Conservation (phyloP, 768 basidiomycete species). For the Scleroderma citrinum region DNA sequence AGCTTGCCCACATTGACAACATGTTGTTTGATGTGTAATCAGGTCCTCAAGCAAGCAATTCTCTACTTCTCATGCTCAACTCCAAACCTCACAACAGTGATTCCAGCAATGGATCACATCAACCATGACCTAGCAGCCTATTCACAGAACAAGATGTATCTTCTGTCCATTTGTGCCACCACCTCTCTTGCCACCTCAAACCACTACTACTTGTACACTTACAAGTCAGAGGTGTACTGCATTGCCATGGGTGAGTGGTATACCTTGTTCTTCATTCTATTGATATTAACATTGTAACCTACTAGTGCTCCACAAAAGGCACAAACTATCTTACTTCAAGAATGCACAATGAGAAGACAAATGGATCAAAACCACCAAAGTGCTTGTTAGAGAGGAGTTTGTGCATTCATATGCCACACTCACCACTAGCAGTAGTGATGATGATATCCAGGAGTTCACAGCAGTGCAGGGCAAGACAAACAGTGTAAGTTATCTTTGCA, state of each 20-base stretch:
- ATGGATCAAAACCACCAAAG: slow-evolving; percentile 22
- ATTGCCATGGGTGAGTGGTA: neutral
- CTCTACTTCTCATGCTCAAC: slow-evolving; percentile 18
- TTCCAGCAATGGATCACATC: slow-evolving; percentile 30
- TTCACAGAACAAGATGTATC: too few relatives aligned
- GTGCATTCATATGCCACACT: neutral
- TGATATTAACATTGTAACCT: neutral
- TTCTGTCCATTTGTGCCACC: neutral
- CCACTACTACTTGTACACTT: neutral
- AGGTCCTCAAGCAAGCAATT: slow-evolving; percentile 20
- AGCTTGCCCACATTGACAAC: too few relatives aligned
- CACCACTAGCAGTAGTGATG: neutral
- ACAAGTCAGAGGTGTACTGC: neutral
- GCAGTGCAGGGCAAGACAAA: neutral
- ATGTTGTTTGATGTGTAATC: neutral
- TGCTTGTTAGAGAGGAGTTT: slow-evolving; percentile 18
- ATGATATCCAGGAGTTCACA: neutral
- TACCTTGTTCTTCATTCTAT: neutral
- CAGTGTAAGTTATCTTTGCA: neutral
- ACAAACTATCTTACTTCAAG: slow-evolving; percentile 26
- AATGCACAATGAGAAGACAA: slow-evolving; percentile 16
- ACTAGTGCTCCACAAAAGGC: slow-evolving; percentile 25
- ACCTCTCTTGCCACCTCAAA: neutral
- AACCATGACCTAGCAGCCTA: slow-evolving; percentile 5
- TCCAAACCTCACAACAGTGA: slow-evolving; percentile 20